Evolutionary conservation across 139 green algal genomes (phyloP).

Genomic region (Dunaliella primolecta): DNA sequence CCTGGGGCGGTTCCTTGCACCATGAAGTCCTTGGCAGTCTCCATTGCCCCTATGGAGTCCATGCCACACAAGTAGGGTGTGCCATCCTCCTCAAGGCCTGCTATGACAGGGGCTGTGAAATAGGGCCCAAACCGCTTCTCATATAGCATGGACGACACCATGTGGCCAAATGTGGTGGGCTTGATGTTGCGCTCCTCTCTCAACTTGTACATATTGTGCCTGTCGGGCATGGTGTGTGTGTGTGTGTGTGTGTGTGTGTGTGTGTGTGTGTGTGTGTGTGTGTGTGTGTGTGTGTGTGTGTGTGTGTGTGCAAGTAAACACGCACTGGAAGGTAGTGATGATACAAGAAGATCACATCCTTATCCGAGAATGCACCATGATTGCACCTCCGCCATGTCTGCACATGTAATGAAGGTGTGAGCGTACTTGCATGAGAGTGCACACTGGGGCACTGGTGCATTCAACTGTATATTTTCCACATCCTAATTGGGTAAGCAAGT

Average conservation of each 20-base stretch:
- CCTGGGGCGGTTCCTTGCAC: slow-evolving; percentile 41
- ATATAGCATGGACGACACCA: slow-evolving; percentile 93
- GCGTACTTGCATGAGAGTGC: no score
- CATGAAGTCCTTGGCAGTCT: slow-evolving; percentile 96
- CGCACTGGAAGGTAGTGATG: no score
- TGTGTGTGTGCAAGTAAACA: not conserved
- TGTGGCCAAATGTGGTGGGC: slow-evolving; percentile 85
- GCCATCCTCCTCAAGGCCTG: slow-evolving; percentile 85
- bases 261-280: not conserved
- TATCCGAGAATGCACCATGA: no score
- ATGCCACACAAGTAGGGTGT: slow-evolving; percentile 93
- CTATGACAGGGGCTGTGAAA: slow-evolving; percentile 92
- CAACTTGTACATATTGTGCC: slow-evolving; percentile 97
- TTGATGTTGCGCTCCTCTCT: slow-evolving; percentile 95
- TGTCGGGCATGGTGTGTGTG: slow-evolving; percentile 12
- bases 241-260: not conserved
- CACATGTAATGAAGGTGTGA: no score
- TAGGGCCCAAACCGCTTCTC: slow-evolving; percentile 96
- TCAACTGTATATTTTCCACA: no score
- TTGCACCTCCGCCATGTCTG: no score
- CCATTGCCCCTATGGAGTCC: slow-evolving; percentile 93
- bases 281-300: not conserved
- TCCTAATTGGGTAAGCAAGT: no score
- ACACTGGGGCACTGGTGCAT: no score
- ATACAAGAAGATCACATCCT: no score